phyloP scores from a whole-genome alignment of 176 grass and related monocot species.

The Carex kokanica region DNA sequence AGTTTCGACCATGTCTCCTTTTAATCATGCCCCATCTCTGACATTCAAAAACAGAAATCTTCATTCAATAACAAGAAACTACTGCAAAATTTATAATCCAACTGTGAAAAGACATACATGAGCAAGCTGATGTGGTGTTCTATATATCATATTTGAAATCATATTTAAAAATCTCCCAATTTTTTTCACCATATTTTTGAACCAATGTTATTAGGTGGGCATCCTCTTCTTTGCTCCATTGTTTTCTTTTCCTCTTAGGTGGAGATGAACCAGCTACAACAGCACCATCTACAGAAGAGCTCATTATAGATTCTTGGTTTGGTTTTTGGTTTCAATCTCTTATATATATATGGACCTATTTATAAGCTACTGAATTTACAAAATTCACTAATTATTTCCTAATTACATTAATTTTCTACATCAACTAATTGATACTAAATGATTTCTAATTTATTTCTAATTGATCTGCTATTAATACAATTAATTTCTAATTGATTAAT shows the following conservation, averaged over 20 bases:
- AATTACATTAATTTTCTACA: too few relatives aligned
- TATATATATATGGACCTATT: too few relatives aligned
- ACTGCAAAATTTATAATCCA: background rate
- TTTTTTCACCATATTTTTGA: conserved; percentile 64
- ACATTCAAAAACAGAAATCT: conserved; percentile 24
- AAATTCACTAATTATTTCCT: too few relatives aligned
- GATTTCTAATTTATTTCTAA: too few relatives aligned
- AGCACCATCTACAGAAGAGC: too few relatives aligned
- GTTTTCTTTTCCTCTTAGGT: conserved; percentile 79
- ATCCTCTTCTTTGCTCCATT: conserved; percentile 97
- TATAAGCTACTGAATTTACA: too few relatives aligned
- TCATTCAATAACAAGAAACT: background rate
- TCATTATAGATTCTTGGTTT: too few relatives aligned
- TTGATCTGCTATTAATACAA: too few relatives aligned
- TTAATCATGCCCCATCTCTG: conserved; percentile 75
- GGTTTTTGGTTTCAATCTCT: too few relatives aligned
- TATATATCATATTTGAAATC: conserved; percentile 64
- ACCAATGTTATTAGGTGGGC: conserved; percentile 59
- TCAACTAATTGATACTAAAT: too few relatives aligned
- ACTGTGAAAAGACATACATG: conserved; percentile 40
- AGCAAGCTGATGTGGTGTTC: conserved; percentile 61
- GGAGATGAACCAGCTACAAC: background rate
- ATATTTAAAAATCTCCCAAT: conserved; percentile 58
- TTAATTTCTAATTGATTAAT: too few relatives aligned
- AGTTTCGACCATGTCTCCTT: conserved; percentile 52